A percentile compares a stretch with the other conserved stretches of the same genome.
These are phyloP conservation scores for Penicillium atrosanguineum DNA, from an alignment of 495 filamentous ascomycete species.

Conservation along the genomic window DNA sequence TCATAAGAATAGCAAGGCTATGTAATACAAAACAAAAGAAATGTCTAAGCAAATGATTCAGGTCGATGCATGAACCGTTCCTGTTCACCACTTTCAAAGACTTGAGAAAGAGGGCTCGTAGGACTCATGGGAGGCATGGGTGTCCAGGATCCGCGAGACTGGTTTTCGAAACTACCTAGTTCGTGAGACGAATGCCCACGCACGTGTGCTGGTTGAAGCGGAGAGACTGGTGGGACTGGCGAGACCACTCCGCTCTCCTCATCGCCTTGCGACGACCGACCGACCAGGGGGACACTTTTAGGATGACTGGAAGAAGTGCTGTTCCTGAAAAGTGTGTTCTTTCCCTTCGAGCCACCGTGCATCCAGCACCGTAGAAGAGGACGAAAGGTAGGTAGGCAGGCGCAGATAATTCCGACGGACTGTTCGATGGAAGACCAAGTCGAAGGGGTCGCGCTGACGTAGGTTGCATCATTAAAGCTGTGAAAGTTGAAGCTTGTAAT, in stretches of 20 bases:
- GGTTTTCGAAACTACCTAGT: neutral
- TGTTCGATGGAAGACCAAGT: conserved; percentile 53
- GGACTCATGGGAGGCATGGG: neutral
- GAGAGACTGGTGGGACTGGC: neutral
- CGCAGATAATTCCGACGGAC: conserved; percentile 49
- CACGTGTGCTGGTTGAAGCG: neutral
- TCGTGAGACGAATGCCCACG: neutral
- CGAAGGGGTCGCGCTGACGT: conserved; percentile 26
- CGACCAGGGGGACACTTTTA: neutral
- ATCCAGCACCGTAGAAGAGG: conserved; percentile 22
- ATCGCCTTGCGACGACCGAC: neutral
- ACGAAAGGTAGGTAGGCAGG: conserved; percentile 45
- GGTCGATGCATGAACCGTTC: conserved; percentile 2
- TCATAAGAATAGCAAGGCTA: too few species aligned
- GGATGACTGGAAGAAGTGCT: neutral
- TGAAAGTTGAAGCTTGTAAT: conserved; percentile 10
- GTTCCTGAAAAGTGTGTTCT: neutral
- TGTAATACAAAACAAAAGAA: neutral
- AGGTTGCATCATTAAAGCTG: conserved; percentile 13
- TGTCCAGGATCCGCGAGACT: neutral
- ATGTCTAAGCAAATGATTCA: conserved; percentile 10
- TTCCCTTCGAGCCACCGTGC: conserved; percentile 5
- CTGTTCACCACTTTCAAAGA: neutral
- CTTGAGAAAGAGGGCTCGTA: neutral
- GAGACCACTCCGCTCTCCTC: conserved; percentile 8